phyloP scores from a whole-genome alignment of 2,329 filamentous ascomycete species.

The Aspergillus alliaceus region DNA sequence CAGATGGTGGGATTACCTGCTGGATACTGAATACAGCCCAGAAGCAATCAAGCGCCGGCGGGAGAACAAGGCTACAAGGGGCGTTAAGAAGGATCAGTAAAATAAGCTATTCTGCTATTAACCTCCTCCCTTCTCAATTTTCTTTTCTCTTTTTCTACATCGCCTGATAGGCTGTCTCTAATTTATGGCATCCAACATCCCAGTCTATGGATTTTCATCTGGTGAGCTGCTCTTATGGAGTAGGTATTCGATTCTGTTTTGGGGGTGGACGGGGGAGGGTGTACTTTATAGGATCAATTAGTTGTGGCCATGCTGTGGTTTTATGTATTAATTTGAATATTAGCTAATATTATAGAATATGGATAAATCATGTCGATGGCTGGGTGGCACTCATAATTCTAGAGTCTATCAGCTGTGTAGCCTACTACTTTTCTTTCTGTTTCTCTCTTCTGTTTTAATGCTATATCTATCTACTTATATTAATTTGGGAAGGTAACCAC shows the following conservation, averaged over 20 bases:
- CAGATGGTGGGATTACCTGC: slow-evolving; percentile 95
- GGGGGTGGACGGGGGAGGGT: no score
- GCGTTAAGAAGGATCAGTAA: slow-evolving; percentile 29
- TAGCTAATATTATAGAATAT: not conserved
- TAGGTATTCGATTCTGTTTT: not conserved
- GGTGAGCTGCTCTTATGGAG: no score
- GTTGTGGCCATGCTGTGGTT: not conserved
- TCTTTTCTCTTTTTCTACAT: not conserved
- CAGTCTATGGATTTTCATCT: not conserved
- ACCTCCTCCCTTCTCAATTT: not conserved
- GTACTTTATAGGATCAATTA: not conserved
- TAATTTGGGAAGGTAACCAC: no score
- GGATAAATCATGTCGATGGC: not conserved
- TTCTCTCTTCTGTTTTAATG: no score
- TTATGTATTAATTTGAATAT: not conserved
- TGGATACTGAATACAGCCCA: slow-evolving; percentile 90
- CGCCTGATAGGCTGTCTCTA: not conserved
- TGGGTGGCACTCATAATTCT: no score
- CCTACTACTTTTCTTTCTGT: no score
- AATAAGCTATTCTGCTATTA: not conserved
- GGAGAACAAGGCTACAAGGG: slow-evolving; percentile 49
- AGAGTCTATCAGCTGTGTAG: no score
- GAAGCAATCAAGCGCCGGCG: slow-evolving; percentile 82
- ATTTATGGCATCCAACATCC: not conserved
- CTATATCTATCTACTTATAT: no score